Evolutionary conservation across 2,329 filamentous ascomycete species (phyloP).

Genomic region (Cladosporium velox): DNA sequence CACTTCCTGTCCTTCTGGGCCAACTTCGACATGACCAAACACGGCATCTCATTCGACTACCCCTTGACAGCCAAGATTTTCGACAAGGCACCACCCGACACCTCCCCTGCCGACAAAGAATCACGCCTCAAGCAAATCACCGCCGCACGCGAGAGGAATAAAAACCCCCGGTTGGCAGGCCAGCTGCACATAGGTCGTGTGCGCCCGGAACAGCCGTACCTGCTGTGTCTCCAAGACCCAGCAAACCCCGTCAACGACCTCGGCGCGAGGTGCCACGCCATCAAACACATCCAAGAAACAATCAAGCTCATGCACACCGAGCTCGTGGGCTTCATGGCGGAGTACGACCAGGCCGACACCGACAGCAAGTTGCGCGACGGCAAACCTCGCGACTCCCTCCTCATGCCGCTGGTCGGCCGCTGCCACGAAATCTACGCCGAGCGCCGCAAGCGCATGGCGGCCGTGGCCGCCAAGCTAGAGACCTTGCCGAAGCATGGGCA

Average conservation of each 20-base stretch:
- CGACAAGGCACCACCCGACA: neutral
- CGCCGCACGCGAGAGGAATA: neutral
- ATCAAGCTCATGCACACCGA: slow-evolving; percentile 36
- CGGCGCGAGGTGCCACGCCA: slow-evolving; percentile 51
- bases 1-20: slow-evolving; percentile 54
- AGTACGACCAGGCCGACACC: neutral
- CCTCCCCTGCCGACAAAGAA: neutral
- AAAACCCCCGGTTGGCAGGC: neutral
- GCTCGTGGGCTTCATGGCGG: slow-evolving; percentile 25
- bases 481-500: neutral
- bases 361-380: neutral
- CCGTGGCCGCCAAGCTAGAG: neutral
- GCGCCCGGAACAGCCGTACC: slow-evolving; percentile 36
- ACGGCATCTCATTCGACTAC: slow-evolving; percentile 47
- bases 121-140: neutral
- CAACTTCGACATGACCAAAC: slow-evolving; percentile 46
- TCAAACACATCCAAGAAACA: slow-evolving; percentile 52
- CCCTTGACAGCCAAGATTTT: slow-evolving; percentile 6
- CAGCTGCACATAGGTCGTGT: slow-evolving; percentile 43
- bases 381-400: slow-evolving; percentile 21
- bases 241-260: slow-evolving; percentile 60
- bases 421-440: slow-evolving; percentile 31
- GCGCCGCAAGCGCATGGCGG: slow-evolving; percentile 8
- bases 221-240: slow-evolving; percentile 61
- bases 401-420: slow-evolving; percentile 32